phyloP scores from a whole-genome alignment of 495 filamentous ascomycete species.

The Penicillium lividum region DNA sequence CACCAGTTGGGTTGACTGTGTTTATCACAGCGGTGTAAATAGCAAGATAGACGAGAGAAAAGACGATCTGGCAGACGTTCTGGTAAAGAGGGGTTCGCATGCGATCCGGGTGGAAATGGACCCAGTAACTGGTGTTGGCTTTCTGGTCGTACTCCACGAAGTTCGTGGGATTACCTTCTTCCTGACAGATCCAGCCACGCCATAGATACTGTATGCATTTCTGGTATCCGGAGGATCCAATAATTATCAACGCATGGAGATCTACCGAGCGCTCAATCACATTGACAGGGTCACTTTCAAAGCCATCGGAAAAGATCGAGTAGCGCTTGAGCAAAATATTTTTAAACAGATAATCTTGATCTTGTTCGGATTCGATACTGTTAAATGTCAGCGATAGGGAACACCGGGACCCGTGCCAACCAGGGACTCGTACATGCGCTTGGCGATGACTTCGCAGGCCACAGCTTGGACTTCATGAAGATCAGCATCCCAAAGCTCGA shows the following conservation, averaged over 20 bases:
- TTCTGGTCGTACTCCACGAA: slow-evolving; percentile 83
- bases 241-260: slow-evolving; percentile 82
- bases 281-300: slow-evolving; percentile 74
- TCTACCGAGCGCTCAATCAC: slow-evolving; percentile 92
- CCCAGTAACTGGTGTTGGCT: slow-evolving; percentile 69
- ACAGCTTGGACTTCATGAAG: slow-evolving; percentile 74
- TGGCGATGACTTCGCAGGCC: slow-evolving; percentile 96
- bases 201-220: slow-evolving; percentile 90
- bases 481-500: slow-evolving; percentile 90
- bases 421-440: slow-evolving; percentile 60
- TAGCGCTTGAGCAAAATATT: slow-evolving; percentile 88
- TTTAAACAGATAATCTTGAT: slow-evolving; percentile 74
- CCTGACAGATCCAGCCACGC: slow-evolving; percentile 94
- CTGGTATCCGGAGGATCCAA: slow-evolving; percentile 91
- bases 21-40: slow-evolving; percentile 92
- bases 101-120: slow-evolving; percentile 87
- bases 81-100: slow-evolving; percentile 93
- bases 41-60: slow-evolving; percentile 78
- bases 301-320: slow-evolving; percentile 70
- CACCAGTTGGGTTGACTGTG: slow-evolving; percentile 75
- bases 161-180: slow-evolving; percentile 80
- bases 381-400: slow-evolving; percentile 11
- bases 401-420: neutral
- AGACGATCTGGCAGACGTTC: slow-evolving; percentile 81
- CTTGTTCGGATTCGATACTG: slow-evolving; percentile 79